These are phyloP conservation scores for Areca catechu DNA, from an alignment of 176 grass and related monocot genomes.

Conservation along the genomic window DNA sequence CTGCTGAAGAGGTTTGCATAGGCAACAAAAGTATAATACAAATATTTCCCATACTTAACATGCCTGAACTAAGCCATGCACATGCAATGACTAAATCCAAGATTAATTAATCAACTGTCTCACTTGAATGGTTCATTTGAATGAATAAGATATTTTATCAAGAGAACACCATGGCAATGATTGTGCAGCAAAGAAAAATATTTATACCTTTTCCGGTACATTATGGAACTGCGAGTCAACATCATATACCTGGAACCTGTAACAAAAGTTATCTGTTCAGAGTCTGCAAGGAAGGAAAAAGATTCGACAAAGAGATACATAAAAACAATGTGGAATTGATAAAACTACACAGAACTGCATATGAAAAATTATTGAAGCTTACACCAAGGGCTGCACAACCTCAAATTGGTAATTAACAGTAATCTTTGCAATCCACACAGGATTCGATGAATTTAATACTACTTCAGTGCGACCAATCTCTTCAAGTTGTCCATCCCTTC, in stretches of 20 bases:
- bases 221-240: conserved; percentile 70
- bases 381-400: conserved; percentile 86
- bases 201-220: conserved; percentile 62
- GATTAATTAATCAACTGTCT: conserved; percentile 1
- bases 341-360: neutral
- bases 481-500: conserved; percentile 68
- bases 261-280: conserved; percentile 5
- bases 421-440: conserved; percentile 72
- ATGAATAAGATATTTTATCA: too few relatives aligned
- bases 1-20: too few relatives aligned
- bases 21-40: too few relatives aligned
- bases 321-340: neutral
- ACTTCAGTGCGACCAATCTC: conserved; percentile 98
- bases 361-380: conserved; percentile 26
- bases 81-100: neutral
- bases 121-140: too few relatives aligned
- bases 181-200: conserved; percentile 6
- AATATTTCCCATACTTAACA: too few relatives aligned
- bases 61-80: too few relatives aligned
- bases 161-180: too few relatives aligned
- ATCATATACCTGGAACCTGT: conserved; percentile 83
- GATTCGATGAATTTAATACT: conserved; percentile 60
- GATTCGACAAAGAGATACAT: neutral
- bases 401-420: conserved; percentile 80
- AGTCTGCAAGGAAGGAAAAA: conserved; percentile 3